These are phyloP conservation scores for Monascus purpureus DNA, from an alignment of 495 filamentous ascomycete species.

Conservation along the genomic window DNA sequence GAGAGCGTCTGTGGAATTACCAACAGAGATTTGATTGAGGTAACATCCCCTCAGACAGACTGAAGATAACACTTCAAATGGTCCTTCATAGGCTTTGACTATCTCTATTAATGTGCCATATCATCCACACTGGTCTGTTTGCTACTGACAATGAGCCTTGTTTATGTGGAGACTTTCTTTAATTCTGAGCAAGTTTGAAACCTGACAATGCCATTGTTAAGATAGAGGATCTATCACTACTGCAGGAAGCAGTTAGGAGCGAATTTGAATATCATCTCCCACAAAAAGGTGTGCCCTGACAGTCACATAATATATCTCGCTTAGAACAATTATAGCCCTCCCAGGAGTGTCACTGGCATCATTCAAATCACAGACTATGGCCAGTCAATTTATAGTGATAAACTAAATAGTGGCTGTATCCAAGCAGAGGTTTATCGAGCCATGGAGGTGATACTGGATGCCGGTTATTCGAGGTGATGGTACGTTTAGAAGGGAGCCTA, in stretches of 20 bases:
- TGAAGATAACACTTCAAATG: constrained; percentile 77
- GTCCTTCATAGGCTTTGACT: constrained; percentile 74
- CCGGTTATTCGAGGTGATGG: constrained; percentile 23
- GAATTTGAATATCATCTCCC: constrained; percentile 10
- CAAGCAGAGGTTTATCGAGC: constrained; percentile 27
- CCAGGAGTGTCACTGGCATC: constrained; percentile 3
- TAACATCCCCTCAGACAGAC: constrained; percentile 49
- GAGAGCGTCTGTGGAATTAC: constrained; percentile 12
- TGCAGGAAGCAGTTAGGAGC: constrained; percentile 8
- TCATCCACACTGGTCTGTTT: constrained; percentile 73
- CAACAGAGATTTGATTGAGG: constrained; percentile 3
- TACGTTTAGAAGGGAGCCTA: constrained; percentile 8
- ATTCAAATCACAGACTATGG: constrained; percentile 12
- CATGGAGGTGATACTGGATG: constrained; percentile 29
- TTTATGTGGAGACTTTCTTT: neutral
- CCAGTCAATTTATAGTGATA: constrained; percentile 10
- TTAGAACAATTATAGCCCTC: constrained; percentile 6
- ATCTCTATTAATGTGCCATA: constrained; percentile 73
- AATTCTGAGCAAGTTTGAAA: constrained; percentile 2
- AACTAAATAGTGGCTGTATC: constrained; percentile 16
- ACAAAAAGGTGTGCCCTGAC: constrained; percentile 7
- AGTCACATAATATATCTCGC: constrained; percentile 9
- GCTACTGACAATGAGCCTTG: constrained; percentile 1
- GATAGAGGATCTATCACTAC: constrained; percentile 9
- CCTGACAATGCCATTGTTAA: constrained; percentile 9